Conservation (phyloP, 1,284 basidiomycete species). For the Cystobasidium pallidum region DNA sequence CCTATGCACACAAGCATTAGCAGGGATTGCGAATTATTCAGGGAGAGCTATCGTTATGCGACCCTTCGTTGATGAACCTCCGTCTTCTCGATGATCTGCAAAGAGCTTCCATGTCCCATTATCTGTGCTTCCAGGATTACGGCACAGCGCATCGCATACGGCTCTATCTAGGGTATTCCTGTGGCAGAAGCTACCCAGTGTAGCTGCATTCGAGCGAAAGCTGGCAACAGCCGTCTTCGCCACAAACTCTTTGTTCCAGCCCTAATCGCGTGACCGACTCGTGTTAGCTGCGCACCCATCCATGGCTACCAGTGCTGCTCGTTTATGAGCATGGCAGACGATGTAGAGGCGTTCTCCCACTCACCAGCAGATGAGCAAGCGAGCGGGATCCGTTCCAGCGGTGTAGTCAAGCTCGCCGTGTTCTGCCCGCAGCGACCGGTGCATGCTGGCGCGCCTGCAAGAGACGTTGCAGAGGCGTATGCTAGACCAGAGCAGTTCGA, state of each 20-base stretch:
- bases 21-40: no score
- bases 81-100: no score
- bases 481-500: slow-evolving; percentile 1
- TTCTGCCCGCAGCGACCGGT: slow-evolving; percentile 34
- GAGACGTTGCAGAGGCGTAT: slow-evolving; percentile 9
- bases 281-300: not conserved
- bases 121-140: no score
- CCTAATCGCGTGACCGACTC: not conserved
- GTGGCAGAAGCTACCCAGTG: no score
- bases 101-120: no score
- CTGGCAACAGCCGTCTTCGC: no score
- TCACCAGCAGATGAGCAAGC: not conserved
- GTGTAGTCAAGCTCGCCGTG: slow-evolving; percentile 25
- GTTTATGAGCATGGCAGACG: slow-evolving; percentile 2
- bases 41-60: no score
- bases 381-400: not conserved
- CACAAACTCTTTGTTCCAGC: not conserved
- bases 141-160: no score
- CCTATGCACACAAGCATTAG: no score
- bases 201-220: no score
- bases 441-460: not conserved
- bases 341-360: not conserved
- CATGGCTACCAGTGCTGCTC: slow-evolving; percentile 7
- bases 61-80: no score
- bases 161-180: no score